Evolutionary conservation across 2,329 filamentous ascomycete species (phyloP), one percentile per base, ranked within the genome.

Genomic region (Xylariaceae sp.): DNA sequence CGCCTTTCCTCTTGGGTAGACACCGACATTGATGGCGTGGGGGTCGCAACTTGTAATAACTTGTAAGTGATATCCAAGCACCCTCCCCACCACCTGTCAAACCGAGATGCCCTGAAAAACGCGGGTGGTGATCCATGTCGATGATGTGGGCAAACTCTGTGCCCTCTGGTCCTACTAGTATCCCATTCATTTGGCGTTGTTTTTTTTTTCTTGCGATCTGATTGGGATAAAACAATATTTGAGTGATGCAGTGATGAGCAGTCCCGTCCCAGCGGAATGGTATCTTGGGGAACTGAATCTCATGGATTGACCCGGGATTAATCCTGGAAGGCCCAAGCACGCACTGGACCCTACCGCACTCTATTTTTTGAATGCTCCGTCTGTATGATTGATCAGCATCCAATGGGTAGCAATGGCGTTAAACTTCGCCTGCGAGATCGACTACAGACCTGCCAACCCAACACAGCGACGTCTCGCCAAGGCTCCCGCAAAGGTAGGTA

Each of bases 51-150:
- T 30, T 30, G 23, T 30, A 30, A 30, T 30, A 30, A 42, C 37
- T 9, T 9, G 37, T 13, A 13, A 62, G 23, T 49, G 49, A 8
- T 44, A 50, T 50, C 47, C 54, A 55, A 55, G 47, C 30, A 56
- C 52, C 9, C 45, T 51, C 13, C 55, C 37, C 47, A 37, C 37
- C 56, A 58, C 44, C 13, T 18, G 47, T 53, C 44, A 44, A 42
- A 61, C 61, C 58, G 50, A 62, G 56, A 58, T 61, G 23, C 56
- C 55, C 53, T 35, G 15, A 47, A 51, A 13, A 48, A 51, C 35
- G 44, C 17, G 18, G 47, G 34, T 11, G 13, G 30, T 15, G 11
- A 48, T 50, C 39, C 23, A 30, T 42, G 44, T 52, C 37, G 17
- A 17, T 51, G 42, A 39, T 39, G 37, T 30, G 45, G 52, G 30